phyloP scores from a whole-genome alignment of 2,329 filamentous ascomycete species.

The Penicillium frequentans region DNA sequence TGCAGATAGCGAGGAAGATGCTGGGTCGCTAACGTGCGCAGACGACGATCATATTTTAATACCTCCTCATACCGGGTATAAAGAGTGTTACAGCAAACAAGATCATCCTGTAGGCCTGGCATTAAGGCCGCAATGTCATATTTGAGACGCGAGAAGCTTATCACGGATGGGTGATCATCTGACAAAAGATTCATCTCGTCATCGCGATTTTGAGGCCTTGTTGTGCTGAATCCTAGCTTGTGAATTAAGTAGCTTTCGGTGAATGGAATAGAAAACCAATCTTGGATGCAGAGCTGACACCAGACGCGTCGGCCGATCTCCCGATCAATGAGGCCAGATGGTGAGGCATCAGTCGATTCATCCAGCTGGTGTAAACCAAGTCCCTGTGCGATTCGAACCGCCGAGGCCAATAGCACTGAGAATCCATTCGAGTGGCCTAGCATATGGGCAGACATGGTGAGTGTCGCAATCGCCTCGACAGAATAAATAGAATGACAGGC shows the following conservation, averaged over 20 bases:
- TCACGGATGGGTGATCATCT: conserved; percentile 38
- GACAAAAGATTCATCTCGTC: conserved; percentile 16
- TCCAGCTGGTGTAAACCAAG: conserved; percentile 47
- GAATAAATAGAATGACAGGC: conserved; percentile 44
- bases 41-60: conserved; percentile 40
- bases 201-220: conserved; percentile 36
- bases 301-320: conserved; percentile 44
- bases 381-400: conserved; percentile 49
- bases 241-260: conserved; percentile 41
- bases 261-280: conserved; percentile 46
- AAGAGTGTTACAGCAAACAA: conserved; percentile 33
- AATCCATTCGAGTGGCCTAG: conserved; percentile 52
- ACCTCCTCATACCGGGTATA: conserved; percentile 45
- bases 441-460: conserved; percentile 52
- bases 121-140: conserved; percentile 42
- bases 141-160: conserved; percentile 38
- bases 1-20: conserved; percentile 38
- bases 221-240: conserved; percentile 35
- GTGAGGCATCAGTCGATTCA: conserved; percentile 17
- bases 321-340: conserved; percentile 19
- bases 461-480: conserved; percentile 49
- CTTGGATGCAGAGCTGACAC: conserved; percentile 41
- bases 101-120: conserved; percentile 40
- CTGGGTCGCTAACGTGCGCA: conserved; percentile 36
- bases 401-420: conserved; percentile 47